Conservation (phyloP, 208 protist species). For the Trichomonas gallinae region DNA sequence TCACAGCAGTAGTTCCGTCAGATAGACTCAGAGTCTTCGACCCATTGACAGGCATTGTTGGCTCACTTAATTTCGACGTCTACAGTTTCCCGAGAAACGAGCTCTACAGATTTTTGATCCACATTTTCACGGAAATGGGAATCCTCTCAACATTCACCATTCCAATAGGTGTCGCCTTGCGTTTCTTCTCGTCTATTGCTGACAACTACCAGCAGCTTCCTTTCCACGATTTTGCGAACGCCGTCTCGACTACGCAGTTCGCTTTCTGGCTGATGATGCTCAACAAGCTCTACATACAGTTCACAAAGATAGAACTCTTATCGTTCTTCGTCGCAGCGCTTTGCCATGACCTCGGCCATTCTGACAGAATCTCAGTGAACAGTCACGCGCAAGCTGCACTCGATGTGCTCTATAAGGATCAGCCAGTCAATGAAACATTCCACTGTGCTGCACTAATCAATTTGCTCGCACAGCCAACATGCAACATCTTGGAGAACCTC, state of each 20-base stretch:
- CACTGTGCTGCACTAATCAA: neutral
- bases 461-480: neutral
- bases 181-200: neutral
- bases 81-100: neutral
- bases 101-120: neutral
- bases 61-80: neutral
- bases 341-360: neutral
- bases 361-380: neutral
- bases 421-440: neutral
- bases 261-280: neutral
- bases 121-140: neutral
- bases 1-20: neutral
- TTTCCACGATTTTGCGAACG: neutral
- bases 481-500: neutral
- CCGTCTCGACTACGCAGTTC: neutral
- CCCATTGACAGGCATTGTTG: neutral
- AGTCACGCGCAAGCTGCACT: neutral
- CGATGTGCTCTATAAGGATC: neutral
- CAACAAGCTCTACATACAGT: neutral
- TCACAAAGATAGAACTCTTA: neutral
- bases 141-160: neutral
- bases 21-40: neutral
- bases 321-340: neutral
- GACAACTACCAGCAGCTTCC: neutral
- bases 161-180: neutral